Percentiles rank a stretch among this genome's conserved stretches.
Evolutionary conservation across 208 protist genomes (phyloP).

Genomic region (Leishmania aethiopica): DNA sequence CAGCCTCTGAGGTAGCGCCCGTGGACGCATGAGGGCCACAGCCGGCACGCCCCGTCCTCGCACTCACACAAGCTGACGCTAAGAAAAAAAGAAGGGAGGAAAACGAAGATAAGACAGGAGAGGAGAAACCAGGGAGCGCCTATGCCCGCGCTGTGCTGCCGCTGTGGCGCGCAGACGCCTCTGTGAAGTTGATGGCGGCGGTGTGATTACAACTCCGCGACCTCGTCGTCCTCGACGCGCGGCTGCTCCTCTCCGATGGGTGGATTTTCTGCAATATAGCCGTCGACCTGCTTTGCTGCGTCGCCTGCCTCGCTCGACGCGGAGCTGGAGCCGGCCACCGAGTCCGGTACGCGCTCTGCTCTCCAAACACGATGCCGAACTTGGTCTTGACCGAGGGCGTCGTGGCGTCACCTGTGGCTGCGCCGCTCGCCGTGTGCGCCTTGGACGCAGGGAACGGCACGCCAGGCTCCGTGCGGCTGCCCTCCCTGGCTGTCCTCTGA

Average conservation of each 20-base stretch:
- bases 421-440: slow-evolving; percentile 1
- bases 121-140: not conserved
- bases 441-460: slow-evolving; percentile 10
- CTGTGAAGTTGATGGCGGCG: not conserved
- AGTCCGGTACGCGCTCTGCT: slow-evolving; percentile 55
- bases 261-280: slow-evolving; percentile 22
- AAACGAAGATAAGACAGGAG: no score
- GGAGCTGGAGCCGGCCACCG: slow-evolving; percentile 12
- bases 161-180: not conserved
- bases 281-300: slow-evolving; percentile 1
- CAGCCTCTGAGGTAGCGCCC: not conserved
- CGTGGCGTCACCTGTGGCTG: slow-evolving; percentile 4
- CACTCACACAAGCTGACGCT: not conserved
- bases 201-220: slow-evolving; percentile 28
- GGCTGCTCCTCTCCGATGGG: slow-evolving; percentile 51
- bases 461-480: slow-evolving; percentile 18
- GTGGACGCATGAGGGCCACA: not conserved
- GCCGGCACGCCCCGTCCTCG: not conserved
- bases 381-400: slow-evolving; percentile 40
- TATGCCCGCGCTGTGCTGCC: not conserved
- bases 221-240: slow-evolving; percentile 49
- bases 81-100: not conserved
- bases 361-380: slow-evolving; percentile 64
- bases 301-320: slow-evolving; percentile 12
- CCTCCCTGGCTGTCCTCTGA: slow-evolving; percentile 21